Conservation (phyloP, 305 asterid genomes). For the Plantago coronopus region DNA sequence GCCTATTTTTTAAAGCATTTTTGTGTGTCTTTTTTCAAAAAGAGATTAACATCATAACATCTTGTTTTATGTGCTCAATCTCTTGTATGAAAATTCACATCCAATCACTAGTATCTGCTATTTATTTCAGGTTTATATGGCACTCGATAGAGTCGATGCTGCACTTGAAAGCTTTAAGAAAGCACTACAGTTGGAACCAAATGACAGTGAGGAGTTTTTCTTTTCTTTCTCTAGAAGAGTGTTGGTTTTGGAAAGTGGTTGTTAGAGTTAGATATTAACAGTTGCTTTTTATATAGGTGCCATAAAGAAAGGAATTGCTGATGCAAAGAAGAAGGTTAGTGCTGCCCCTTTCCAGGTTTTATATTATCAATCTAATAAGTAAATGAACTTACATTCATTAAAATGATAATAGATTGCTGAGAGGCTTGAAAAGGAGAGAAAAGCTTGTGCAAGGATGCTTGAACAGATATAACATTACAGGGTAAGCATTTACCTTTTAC, state of each 20-base stretch:
- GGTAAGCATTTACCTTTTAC: slow-evolving; percentile 20
- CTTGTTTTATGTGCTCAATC: no score
- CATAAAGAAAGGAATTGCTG: slow-evolving; percentile 69
- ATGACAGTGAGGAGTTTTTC: slow-evolving; percentile 55
- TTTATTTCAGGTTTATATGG: slow-evolving; percentile 64
- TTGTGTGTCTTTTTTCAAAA: no score
- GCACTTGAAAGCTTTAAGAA: slow-evolving; percentile 84
- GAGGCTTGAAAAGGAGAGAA: slow-evolving; percentile 61
- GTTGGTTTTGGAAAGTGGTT: neutral
- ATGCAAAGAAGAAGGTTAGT: slow-evolving; percentile 74
- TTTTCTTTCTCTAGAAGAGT: neutral
- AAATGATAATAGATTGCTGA: slow-evolving; percentile 54
- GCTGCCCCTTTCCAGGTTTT: slow-evolving; percentile 3
- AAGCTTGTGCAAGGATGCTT: slow-evolving; percentile 66
- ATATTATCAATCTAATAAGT: slow-evolving; percentile 3
- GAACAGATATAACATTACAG: slow-evolving; percentile 28
- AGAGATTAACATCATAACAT: no score
- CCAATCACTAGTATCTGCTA: neutral
- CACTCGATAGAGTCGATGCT: slow-evolving; percentile 79
- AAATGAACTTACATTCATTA: slow-evolving; percentile 5
- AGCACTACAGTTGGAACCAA: slow-evolving; percentile 86
- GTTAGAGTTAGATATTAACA: slow-evolving; percentile 13
- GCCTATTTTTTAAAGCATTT: no score
- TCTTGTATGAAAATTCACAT: neutral
- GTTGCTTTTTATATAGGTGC: slow-evolving; percentile 28